Evolutionary conservation across 208 protist genomes (phyloP).

Genomic region (Trypanosoma grayi): DNA sequence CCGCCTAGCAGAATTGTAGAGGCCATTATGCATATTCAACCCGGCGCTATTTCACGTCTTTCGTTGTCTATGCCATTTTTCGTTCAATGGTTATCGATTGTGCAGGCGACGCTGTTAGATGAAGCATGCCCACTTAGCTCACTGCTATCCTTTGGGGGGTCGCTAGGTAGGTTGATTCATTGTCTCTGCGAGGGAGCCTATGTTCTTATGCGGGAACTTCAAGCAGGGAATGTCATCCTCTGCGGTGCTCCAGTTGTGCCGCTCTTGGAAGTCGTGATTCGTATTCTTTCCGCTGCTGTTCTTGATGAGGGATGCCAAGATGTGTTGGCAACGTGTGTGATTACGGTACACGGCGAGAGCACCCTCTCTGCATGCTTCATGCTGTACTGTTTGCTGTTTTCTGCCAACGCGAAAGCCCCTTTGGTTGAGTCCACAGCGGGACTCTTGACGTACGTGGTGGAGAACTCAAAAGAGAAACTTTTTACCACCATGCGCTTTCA

Average conservation of each 20-base stretch:
- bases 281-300: conserved; percentile 16
- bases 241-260: not conserved
- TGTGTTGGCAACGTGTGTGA: conserved; percentile 23
- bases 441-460: conserved; percentile 19
- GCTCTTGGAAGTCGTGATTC: conserved; percentile 9
- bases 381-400: conserved; percentile 24
- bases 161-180: conserved; percentile 10
- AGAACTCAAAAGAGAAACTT: conserved; percentile 21
- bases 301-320: conserved; percentile 2
- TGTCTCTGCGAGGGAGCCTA: conserved; percentile 23
- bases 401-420: not conserved
- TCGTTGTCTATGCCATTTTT: conserved; percentile 16
- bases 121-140: not conserved
- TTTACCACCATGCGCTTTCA: conserved; percentile 30
- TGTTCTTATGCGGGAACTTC: conserved; percentile 21
- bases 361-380: conserved; percentile 25
- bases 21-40: conserved; percentile 7
- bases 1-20: not conserved
- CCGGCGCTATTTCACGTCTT: conserved; percentile 9
- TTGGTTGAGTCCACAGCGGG: conserved; percentile 21
- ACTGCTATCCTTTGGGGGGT: conserved; percentile 1
- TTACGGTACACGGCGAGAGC: conserved; percentile 13
- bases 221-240: conserved; percentile 25
- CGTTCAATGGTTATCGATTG: conserved; percentile 17
- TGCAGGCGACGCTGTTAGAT: not conserved